Evolutionary conservation across 768 basidiomycete genomes (phyloP), one percentile per base, ranked within the genome.

Genomic region (Suillus discolor): DNA sequence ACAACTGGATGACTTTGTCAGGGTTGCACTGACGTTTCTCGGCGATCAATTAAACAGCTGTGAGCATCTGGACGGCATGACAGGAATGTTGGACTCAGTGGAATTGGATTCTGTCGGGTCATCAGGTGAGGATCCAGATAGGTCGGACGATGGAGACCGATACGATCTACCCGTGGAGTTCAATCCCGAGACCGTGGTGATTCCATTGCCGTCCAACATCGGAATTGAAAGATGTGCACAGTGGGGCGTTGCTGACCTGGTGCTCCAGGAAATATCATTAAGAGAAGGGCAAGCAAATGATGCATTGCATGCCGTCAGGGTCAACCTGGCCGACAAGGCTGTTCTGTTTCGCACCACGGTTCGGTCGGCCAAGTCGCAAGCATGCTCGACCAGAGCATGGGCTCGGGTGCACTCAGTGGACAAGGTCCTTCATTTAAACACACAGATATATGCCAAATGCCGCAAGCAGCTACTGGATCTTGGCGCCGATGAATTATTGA

Each of bases 281-380:
- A 39, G 41, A 42, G 41, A 42, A 42, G 41, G 41, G 0, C 41
- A 42, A 20, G 70, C 67, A 9, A 71, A 70, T 59, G 69, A 71
- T 47, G 61, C 64, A 23, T 61, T 71, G 12, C 62, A 71, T 5
- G 39, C 28, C 3, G 13, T 71, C 9, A 6, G 62, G 12, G 6
- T 63, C 1, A 54, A 64, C 4, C 42, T 70, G 7, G 65, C 65
- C 3, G 13, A 71, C 11, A 71, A 69, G 39, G 57, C 68, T 8
- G 61, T 66, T 20, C 47, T 66, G 3, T 66, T 54, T 18, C 16
- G 61, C 7, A 62, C 49, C 3, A 53, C 36, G 5, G 49, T 62
- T 25, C 6, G 53, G 6, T 34, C 54, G 18, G 53, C 65, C 15
- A 55, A 42, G 15, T 42, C 41, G 16, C 16, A 42, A 42, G 41